Conservation (phyloP, 2,329 filamentous ascomycete species). For the Xylaria multiplex region DNA sequence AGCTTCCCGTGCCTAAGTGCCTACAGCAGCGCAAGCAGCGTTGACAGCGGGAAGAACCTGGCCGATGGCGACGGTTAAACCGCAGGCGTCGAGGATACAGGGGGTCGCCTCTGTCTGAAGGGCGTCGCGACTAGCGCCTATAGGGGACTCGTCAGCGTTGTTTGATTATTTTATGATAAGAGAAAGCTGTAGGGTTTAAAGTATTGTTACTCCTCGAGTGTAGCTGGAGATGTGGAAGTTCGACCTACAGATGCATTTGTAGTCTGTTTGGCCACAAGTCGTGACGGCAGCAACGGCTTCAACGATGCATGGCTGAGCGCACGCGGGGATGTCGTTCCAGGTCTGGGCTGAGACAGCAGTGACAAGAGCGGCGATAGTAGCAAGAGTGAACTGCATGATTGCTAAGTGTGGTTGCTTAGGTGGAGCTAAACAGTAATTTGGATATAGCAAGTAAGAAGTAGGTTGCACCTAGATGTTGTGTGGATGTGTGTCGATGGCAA, state of each 20-base stretch:
- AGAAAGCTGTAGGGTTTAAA: neutral
- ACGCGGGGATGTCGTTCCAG: slow-evolving; percentile 33
- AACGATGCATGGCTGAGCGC: slow-evolving; percentile 30
- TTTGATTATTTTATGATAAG: neutral
- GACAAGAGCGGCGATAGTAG: slow-evolving; percentile 13
- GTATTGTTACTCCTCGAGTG: neutral
- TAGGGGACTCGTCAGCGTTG: slow-evolving; percentile 2
- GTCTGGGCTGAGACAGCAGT: slow-evolving; percentile 28
- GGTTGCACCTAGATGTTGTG: neutral
- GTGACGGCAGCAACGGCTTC: slow-evolving; percentile 19
- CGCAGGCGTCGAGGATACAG: slow-evolving; percentile 32
- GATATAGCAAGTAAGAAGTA: neutral
- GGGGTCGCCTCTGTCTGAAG: slow-evolving; percentile 8
- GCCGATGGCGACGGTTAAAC: slow-evolving; percentile 5
- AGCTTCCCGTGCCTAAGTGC: neutral
- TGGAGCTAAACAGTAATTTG: neutral
- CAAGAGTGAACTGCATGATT: slow-evolving; percentile 31
- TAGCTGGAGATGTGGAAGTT: too few relatives aligned
- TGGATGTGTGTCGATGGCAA: slow-evolving; percentile 19
- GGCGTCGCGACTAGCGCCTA: slow-evolving; percentile 17
- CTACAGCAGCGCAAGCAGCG: slow-evolving; percentile 17
- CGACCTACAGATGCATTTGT: slow-evolving; percentile 31
- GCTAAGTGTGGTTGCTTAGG: neutral
- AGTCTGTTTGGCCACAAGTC: slow-evolving; percentile 18
- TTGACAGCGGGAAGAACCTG: slow-evolving; percentile 30